These are phyloP conservation scores for Panaeolus papilionaceus DNA, from an alignment of 768 basidiomycete species.

Conservation along the genomic window DNA sequence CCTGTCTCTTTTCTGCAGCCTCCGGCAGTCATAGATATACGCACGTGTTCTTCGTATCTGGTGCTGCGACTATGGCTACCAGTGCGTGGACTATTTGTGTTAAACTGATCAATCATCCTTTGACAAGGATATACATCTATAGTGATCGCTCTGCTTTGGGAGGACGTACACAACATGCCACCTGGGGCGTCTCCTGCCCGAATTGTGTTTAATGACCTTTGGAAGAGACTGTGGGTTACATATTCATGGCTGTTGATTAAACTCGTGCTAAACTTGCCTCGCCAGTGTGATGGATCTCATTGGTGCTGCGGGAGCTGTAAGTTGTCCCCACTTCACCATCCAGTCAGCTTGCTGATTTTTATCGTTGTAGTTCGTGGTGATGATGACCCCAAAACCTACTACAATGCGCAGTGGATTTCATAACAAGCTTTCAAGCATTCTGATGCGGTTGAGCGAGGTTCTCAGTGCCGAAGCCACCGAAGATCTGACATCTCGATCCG, in stretches of 20 bases:
- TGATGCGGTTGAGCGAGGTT: not conserved
- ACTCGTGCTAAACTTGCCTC: not conserved
- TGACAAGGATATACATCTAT: not conserved
- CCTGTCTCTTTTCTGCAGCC: not conserved
- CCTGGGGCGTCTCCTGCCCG: not conserved
- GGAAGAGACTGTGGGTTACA: not conserved
- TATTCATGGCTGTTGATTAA: not conserved
- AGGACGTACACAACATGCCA: not conserved
- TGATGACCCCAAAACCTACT: not conserved
- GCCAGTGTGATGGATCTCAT: not conserved
- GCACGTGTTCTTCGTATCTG: not conserved
- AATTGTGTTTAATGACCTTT: not conserved
- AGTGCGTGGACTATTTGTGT: not conserved
- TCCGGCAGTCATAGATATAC: not conserved
- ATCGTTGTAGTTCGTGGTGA: not conserved
- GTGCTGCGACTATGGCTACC: not conserved
- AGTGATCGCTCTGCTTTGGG: conserved; percentile 4
- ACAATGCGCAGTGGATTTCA: not conserved
- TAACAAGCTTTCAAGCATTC: not conserved
- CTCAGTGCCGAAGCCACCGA: not conserved
- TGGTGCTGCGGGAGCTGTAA: conserved; percentile 4
- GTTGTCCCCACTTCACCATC: not conserved
- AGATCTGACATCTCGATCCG: not conserved
- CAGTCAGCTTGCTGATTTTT: not conserved
- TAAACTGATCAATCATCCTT: not conserved